Percentiles rank a stretch among this genome's conserved stretches.
phyloP scores from a whole-genome alignment of 345 rosid genomes.

The Rubroshorea leprosula region DNA sequence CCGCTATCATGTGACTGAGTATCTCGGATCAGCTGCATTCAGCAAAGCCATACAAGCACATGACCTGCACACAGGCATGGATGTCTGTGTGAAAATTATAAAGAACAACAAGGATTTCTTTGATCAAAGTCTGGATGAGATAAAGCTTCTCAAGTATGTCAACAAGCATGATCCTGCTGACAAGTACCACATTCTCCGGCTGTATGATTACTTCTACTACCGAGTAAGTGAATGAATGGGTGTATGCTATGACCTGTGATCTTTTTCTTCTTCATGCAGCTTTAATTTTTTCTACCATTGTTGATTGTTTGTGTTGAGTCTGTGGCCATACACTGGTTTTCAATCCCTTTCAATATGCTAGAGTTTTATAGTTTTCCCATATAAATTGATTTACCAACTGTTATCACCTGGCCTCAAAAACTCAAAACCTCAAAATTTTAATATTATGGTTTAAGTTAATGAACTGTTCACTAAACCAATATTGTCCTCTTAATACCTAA shows the following conservation, averaged over 20 bases:
- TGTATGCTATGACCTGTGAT: background rate
- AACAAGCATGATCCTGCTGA: constrained; percentile 99
- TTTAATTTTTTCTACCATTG: background rate
- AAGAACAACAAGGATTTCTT: constrained; percentile 99
- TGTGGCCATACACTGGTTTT: background rate
- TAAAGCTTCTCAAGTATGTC: constrained; percentile 94
- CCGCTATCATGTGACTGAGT: constrained; percentile 96
- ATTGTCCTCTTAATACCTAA: too few relatives aligned
- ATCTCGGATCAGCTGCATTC: constrained; percentile 99
- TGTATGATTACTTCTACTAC: constrained; percentile 96
- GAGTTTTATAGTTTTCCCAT: background rate
- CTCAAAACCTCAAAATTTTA: too few relatives aligned
- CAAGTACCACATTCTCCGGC: constrained; percentile 91
- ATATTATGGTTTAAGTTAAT: too few relatives aligned
- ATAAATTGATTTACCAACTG: too few relatives aligned
- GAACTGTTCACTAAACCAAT: too few relatives aligned
- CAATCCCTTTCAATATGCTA: background rate
- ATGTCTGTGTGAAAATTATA: constrained; percentile 93
- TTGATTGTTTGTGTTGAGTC: background rate
- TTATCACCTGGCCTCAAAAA: too few relatives aligned
- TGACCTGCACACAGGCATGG: constrained; percentile 97
- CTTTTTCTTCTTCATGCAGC: background rate
- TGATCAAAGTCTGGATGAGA: constrained; percentile 99
- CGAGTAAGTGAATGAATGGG: constrained; percentile 50
- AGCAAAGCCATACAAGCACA: constrained; percentile 99